A percentile compares a stretch with the other conserved stretches of the same genome.
These are phyloP conservation scores for Candida wancherniae DNA, from an alignment of 805 yeast species.

Conservation along the genomic window DNA sequence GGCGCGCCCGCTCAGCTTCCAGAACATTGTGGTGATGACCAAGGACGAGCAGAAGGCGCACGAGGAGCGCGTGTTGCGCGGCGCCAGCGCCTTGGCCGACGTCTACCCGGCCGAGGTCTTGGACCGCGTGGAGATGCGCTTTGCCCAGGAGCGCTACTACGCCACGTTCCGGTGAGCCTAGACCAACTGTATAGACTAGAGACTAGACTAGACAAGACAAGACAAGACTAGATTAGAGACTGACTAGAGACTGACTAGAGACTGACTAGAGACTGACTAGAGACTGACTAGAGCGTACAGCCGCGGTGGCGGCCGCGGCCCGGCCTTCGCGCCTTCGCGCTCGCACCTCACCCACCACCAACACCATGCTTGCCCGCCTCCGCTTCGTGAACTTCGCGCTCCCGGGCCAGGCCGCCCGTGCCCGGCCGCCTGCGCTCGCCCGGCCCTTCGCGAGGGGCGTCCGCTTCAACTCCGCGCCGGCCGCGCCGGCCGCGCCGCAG, in stretches of 20 bases:
- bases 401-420: constrained; percentile 5
- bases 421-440: neutral
- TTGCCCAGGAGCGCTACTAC: constrained; percentile 72
- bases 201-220: neutral
- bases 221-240: no score
- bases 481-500: constrained; percentile 3
- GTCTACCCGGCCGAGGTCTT: constrained; percentile 62
- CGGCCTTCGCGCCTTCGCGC: constrained; percentile 2
- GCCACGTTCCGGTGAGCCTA: constrained; percentile 24
- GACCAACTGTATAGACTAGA: neutral
- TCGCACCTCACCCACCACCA: neutral
- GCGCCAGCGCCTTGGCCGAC: constrained; percentile 56
- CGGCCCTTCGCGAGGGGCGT: neutral
- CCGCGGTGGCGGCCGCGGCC: no score
- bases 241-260: no score
- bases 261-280: no score
- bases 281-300: no score
- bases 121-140: constrained; percentile 54
- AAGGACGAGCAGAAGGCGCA: constrained; percentile 81
- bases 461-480: constrained; percentile 3
- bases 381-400: constrained; percentile 6
- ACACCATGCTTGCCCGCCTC: neutral
- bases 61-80: constrained; percentile 68
- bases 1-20: constrained; percentile 53
- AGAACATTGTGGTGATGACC: constrained; percentile 83